Conservation (phyloP, 352 stramenopile species). For the Phytopythium oedochilum region DNA sequence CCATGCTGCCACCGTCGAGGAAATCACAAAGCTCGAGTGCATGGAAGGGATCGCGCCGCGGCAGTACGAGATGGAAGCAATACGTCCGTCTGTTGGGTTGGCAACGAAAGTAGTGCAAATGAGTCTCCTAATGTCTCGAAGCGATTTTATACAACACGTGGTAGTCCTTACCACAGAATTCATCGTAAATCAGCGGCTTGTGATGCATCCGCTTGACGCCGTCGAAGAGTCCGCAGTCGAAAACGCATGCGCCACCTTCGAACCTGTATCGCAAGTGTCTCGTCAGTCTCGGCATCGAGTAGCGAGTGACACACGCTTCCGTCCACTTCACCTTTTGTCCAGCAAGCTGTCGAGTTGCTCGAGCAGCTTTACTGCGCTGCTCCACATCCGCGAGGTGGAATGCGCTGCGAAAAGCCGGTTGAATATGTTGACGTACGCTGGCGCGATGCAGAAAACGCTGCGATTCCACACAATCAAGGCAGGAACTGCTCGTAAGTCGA, state of each 20-base stretch:
- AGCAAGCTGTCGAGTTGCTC: constrained; percentile 62
- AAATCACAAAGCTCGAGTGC: constrained; percentile 81
- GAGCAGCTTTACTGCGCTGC: constrained; percentile 62
- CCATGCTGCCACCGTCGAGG: constrained; percentile 80
- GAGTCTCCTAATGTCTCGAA: neutral
- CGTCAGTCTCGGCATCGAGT: neutral
- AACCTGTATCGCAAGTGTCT: constrained; percentile 33
- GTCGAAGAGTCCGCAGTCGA: constrained; percentile 85
- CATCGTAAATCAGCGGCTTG: constrained; percentile 78
- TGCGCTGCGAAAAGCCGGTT: constrained; percentile 66
- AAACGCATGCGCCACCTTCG: constrained; percentile 72
- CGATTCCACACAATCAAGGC: neutral
- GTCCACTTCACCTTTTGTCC: constrained; percentile 43
- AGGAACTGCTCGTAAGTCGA: no score
- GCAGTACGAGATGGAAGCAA: constrained; percentile 77
- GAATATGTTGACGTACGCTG: constrained; percentile 76
- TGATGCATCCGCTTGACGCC: constrained; percentile 77
- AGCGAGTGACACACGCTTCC: neutral
- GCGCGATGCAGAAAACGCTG: constrained; percentile 76
- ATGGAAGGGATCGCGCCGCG: constrained; percentile 72
- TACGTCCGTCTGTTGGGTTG: constrained; percentile 47
- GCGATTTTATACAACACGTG: no score
- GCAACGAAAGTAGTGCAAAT: neutral
- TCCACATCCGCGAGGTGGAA: constrained; percentile 60
- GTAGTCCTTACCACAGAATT: constrained; percentile 68